Percentiles rank a stretch among this genome's conserved stretches.
Evolutionary conservation across 345 rosid genomes (phyloP).

Genomic region (Hibiscus syriacus): DNA sequence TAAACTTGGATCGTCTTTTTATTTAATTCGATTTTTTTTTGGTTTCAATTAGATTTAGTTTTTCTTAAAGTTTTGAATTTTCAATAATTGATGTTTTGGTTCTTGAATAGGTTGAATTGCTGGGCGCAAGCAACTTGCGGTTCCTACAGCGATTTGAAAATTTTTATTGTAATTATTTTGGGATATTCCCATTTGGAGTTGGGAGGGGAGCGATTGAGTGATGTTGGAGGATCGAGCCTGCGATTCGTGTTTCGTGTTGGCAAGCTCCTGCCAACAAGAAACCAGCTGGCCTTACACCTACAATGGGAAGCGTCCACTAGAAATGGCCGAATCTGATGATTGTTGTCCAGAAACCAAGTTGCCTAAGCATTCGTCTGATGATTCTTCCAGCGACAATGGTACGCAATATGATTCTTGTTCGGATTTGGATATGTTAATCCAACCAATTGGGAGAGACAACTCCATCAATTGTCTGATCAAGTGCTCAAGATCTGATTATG

Average conservation of each 20-base stretch:
- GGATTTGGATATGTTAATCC: constrained; percentile 38
- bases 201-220: constrained; percentile 20
- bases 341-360: constrained; percentile 24
- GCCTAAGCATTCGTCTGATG: constrained; percentile 15
- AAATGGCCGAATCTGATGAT: constrained; percentile 25
- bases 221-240: constrained; percentile 74
- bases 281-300: constrained; percentile 56
- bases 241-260: constrained; percentile 48
- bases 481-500: constrained; percentile 77
- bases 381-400: background rate
- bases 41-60: background rate
- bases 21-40: constrained; percentile 20
- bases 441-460: constrained; percentile 67
- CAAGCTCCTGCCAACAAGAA: constrained; percentile 58
- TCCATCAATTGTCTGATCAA: constrained; percentile 61
- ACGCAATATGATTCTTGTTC: background rate
- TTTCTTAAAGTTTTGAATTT: background rate
- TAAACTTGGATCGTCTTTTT: constrained; percentile 20
- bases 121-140: background rate
- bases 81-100: too few species aligned
- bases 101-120: constrained; percentile 6
- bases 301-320: constrained; percentile 48
- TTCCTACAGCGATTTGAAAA: background rate
- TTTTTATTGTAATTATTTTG: background rate
- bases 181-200: constrained; percentile 4